A percentile compares a stretch with the other conserved stretches of the same genome.
Evolutionary conservation across 2,329 filamentous ascomycete species (phyloP).

Genomic region (Coleophoma crateriformis): DNA sequence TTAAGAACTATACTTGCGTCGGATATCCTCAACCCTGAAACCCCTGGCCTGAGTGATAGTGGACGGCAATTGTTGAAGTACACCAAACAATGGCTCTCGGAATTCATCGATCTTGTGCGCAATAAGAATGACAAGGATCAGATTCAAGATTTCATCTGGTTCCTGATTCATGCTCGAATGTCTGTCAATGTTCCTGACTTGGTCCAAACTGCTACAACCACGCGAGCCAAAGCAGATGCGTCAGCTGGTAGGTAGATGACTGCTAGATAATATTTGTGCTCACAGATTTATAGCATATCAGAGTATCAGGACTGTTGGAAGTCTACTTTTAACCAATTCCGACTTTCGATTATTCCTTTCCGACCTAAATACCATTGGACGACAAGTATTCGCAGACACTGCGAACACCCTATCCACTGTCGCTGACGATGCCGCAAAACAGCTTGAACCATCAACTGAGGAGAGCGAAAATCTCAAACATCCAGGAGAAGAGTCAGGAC

Average conservation of each 20-base stretch:
- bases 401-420: slow-evolving; percentile 73
- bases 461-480: slow-evolving; percentile 50
- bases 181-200: slow-evolving; percentile 63
- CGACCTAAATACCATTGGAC: slow-evolving; percentile 72
- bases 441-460: slow-evolving; percentile 62
- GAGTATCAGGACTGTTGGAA: slow-evolving; percentile 77
- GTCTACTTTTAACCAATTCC: slow-evolving; percentile 80
- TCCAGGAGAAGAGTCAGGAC: slow-evolving; percentile 41
- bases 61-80: slow-evolving; percentile 70
- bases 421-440: slow-evolving; percentile 67
- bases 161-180: slow-evolving; percentile 66
- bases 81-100: slow-evolving; percentile 65
- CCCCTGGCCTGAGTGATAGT: slow-evolving; percentile 69
- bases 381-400: slow-evolving; percentile 82
- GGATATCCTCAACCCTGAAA: slow-evolving; percentile 71
- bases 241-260: slow-evolving; percentile 50
- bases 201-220: slow-evolving; percentile 51
- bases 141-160: slow-evolving; percentile 90
- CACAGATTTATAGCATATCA: slow-evolving; percentile 54
- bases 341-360: slow-evolving; percentile 84
- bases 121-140: slow-evolving; percentile 83
- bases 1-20: slow-evolving; percentile 73
- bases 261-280: background rate
- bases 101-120: slow-evolving; percentile 75
- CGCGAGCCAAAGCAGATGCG: slow-evolving; percentile 64